Evolutionary conservation across 805 yeast species (phyloP), one percentile per base, ranked within the genome.

Genomic region (Blastobotrys peoriensis): DNA sequence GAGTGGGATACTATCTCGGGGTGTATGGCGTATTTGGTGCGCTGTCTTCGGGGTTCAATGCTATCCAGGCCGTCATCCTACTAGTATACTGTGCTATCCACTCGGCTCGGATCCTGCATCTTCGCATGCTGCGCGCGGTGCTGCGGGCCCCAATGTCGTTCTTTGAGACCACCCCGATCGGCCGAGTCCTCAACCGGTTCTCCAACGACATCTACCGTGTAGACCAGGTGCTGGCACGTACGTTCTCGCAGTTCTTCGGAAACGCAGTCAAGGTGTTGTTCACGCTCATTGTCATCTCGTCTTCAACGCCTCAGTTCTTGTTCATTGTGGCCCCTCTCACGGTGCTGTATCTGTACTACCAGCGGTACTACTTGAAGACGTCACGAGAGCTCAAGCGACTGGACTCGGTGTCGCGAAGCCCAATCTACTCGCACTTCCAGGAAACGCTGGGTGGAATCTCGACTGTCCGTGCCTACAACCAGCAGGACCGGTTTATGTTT

Each of bases 151-250:
- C 97, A 50, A 91, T 89, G 97, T 75, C 86, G 25, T 89, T 91
- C 63, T 89, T 89, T 60, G 98, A 89, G 65, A 87, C 96, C 1
- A 89, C 98, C 0, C 98, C 97, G 45, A 80, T 88, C 52, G 98
- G 98, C 30, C 76, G 98, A 67, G 78, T 89, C 46, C 69, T 88
- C 63, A 89, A 89, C 69, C 73, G 98, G 62, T 89, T 89, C 62
- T 86, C 96, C 2, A 88, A 79, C 62, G 98, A 89, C 70, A 77
- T 89, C 43, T 86, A 86, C 66, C 85, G 85, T 62, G 79, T 91
- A 50, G 98, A 89, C 67, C 95, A 86, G 60, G 70, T 78, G 81
- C 56, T 69, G 40, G 59, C 65, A 3, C 56, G 71, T n/a, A 62
- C 64, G 18, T 65, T 69, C 51, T 54, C 58, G 18, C 67, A 65